phyloP scores from a whole-genome alignment of 768 basidiomycete species.

The Multifurca ochricompacta region DNA sequence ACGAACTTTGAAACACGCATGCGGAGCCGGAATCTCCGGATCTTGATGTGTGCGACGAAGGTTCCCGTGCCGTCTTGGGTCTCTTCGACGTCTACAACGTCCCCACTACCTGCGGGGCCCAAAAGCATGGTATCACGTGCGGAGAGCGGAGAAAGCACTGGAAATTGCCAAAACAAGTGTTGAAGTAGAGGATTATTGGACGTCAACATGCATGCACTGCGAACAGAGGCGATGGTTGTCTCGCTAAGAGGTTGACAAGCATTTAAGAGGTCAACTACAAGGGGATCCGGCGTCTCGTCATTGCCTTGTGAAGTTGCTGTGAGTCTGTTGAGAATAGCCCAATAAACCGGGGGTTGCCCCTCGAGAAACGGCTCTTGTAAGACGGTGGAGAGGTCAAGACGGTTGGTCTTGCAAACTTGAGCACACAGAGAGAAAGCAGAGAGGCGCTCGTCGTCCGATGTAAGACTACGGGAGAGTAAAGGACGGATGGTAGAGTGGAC shows the following conservation, averaged over 20 bases:
- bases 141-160: conserved; percentile 45
- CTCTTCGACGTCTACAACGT: conserved; percentile 43
- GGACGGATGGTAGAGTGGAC: conserved; percentile 5
- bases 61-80: conserved; percentile 33
- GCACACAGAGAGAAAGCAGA: conserved; percentile 51
- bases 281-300: conserved; percentile 19
- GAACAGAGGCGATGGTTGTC: conserved; percentile 36
- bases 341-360: conserved; percentile 58
- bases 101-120: conserved; percentile 35
- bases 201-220: conserved; percentile 56
- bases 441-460: conserved; percentile 26
- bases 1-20: conserved; percentile 57
- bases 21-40: conserved; percentile 57
- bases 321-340: conserved; percentile 56
- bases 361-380: conserved; percentile 60
- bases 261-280: conserved; percentile 44
- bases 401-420: conserved; percentile 44
- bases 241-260: conserved; percentile 33
- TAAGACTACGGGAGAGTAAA: conserved; percentile 32
- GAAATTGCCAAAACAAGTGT: conserved; percentile 38
- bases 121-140: conserved; percentile 43
- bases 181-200: conserved; percentile 57
- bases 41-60: conserved; percentile 45
- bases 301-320: conserved; percentile 17
- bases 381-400: conserved; percentile 43